Evolutionary conservation across 768 basidiomycete species (phyloP), one percentile per base, ranked within the genome.

Genomic region (Cyclocybe aegerita): DNA sequence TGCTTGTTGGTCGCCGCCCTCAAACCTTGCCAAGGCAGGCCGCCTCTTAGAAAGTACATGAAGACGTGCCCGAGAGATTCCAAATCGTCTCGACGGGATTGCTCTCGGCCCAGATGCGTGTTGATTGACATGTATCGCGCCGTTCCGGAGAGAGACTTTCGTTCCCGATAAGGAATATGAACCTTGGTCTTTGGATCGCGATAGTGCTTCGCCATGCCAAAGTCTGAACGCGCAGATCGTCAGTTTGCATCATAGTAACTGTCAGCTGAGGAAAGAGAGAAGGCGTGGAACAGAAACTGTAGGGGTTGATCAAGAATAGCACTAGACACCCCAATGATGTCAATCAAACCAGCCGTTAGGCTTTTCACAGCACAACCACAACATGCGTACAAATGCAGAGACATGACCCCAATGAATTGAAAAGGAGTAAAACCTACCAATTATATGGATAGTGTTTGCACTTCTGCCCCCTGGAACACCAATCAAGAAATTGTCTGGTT

Each of bases 51-150:
- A 70, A 99, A 99, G 70, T 99, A 99, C 91, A 99, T 98, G 76
- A 98, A 98, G 39, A 99, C 97, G 67, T 99, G 97, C 0, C 97
- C 96, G 30, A 99, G 74, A 35, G 94, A 96, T 71, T 99, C 96
- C 30, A 99, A 70, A 67, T 99, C 96, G 66, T 99, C 96, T 60
- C 96, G 81, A 55, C 96, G 84, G 15, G 93, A 96, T 66, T 90
- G 86, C 74, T 96, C 95, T 55, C 96, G 86, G 31, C 96, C 96
- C 54, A 98, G 74, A 72, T 99, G 96, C 6, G 96, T 99, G 67
- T 99, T 99, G 79, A 98, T 99, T 42, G 90, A 93, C 96, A 99
- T 99, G 75, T 99, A 99, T 38, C 96, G 86, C 44, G 97, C 96
- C 32, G 96, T 98, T 10, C 96, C 96, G 11, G 91, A 93, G 42